These are phyloP conservation scores for Wolfiporia cocos DNA, from an alignment of 1,284 basidiomycete species.

Conservation along the genomic window DNA sequence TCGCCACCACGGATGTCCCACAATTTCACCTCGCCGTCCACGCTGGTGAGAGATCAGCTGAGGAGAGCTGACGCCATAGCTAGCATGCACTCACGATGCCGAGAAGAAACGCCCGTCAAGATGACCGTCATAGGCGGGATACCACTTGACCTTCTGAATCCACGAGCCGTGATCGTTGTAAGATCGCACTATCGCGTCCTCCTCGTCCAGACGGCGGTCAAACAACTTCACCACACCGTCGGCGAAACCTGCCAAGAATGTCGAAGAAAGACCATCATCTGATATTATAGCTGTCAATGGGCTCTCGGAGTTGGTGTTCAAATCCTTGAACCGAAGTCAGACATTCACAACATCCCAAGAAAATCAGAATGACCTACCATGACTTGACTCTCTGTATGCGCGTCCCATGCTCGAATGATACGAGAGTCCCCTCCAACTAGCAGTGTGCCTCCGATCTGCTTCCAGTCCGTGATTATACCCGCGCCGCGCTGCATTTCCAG, in stretches of 20 bases:
- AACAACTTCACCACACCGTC: conserved; percentile 91
- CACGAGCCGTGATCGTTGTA: conserved; percentile 86
- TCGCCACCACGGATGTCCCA: conserved; percentile 86
- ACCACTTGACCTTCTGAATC: conserved; percentile 90
- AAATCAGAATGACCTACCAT: conserved; percentile 44
- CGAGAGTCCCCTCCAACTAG: conserved; percentile 90
- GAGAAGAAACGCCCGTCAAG: conserved; percentile 76
- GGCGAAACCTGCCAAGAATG: conserved; percentile 89
- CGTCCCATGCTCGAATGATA: conserved; percentile 93
- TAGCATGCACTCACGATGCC: conserved; percentile 35
- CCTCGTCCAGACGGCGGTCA: conserved; percentile 84
- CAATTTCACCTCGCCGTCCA: conserved; percentile 87
- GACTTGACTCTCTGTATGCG: conserved; percentile 82
- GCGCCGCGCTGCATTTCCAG: conserved; percentile 68
- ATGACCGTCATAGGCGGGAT: conserved; percentile 68
- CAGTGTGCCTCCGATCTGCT: conserved; percentile 82
- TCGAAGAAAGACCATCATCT: conserved; percentile 74
- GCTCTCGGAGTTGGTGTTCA: conserved; percentile 87
- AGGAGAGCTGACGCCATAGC: too few species aligned
- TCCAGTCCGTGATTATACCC: conserved; percentile 92
- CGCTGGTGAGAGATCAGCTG: conserved; percentile 39
- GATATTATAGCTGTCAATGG: conserved; percentile 85
- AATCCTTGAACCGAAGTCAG: conserved; percentile 58
- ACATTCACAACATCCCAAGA: conserved; percentile 6
- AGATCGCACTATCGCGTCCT: conserved; percentile 78